phyloP scores from a whole-genome alignment of 208 protist genomes.

The Leishmania mexicana region DNA sequence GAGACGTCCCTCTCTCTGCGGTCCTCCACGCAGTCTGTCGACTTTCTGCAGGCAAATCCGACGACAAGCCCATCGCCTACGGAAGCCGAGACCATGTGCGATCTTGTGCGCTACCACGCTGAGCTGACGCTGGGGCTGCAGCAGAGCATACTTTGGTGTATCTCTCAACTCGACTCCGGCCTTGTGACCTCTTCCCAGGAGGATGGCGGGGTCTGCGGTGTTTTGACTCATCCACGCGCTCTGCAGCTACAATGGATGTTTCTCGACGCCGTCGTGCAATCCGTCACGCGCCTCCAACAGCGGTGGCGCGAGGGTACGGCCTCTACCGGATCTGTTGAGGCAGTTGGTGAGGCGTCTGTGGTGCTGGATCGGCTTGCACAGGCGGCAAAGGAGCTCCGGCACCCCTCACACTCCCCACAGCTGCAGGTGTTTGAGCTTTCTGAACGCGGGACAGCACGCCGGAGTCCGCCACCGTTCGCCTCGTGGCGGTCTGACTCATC shows the following conservation, averaged over 20 bases:
- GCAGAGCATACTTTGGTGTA: slow-evolving; percentile 31
- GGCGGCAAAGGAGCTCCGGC: slow-evolving; percentile 5
- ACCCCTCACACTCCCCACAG: not conserved
- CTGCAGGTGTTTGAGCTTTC: slow-evolving; percentile 30
- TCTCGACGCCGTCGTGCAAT: slow-evolving; percentile 10
- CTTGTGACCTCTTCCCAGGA: slow-evolving; percentile 4
- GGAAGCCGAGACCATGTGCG: not conserved
- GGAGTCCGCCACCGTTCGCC: slow-evolving; percentile 27
- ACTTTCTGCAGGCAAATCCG: not conserved
- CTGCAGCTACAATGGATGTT: slow-evolving; percentile 28
- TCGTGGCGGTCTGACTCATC: not conserved
- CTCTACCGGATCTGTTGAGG: slow-evolving; percentile 3
- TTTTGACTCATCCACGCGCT: slow-evolving; percentile 28
- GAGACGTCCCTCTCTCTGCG: not conserved
- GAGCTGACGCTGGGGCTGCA: slow-evolving; percentile 37
- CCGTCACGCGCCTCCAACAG: not conserved
- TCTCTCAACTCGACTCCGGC: slow-evolving; percentile 20
- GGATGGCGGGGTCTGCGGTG: slow-evolving; percentile 24
- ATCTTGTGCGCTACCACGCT: slow-evolving; percentile 28
- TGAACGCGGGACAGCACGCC: not conserved
- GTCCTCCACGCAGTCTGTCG: not conserved
- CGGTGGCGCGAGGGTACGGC: not conserved
- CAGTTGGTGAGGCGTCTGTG: slow-evolving; percentile 10
- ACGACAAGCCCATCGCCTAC: not conserved
- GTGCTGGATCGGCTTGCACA: slow-evolving; percentile 16